Base-by-base conservation (phyloP, 345 rosid genomes). In the Citrus unshiu region DNA sequence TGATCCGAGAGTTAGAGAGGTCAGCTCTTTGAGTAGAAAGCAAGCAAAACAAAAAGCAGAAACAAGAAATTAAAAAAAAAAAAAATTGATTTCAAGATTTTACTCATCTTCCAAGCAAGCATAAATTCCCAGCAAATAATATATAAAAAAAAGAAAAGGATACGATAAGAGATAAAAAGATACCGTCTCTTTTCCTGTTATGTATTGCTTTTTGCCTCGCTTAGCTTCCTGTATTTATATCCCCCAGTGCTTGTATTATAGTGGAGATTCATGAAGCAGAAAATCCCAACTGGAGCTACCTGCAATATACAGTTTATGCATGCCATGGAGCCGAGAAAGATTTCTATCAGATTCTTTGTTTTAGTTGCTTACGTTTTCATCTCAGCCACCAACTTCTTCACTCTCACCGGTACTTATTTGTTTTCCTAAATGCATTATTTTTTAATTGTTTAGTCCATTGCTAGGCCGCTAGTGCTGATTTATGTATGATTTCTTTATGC, bases 81-180 rank as follows among this genome's bases (percentile, higher is more conserved):
- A 25, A 32, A 32, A 32, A 4, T 0, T 6, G 9, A 7, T 49
- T 73, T 58, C 19, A 71, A 59, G 8, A 34, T 74, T 35, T 84
- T 82, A 73, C 87, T 84, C 82, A 59, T 56, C 37, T 37, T 19
- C 60, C 77, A 87, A 84, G 89, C 85, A 84, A 84, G 83, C 85
- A 81, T 68, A 73, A 83, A 83, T 87, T 84, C 89, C 21, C 51
- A 40, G 6, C 46, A 68, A 24, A 19, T 21, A 46, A 43, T 3
- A 46, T 46, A 13, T 0, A 46, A 5, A 24, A 43, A 46, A 46
- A 9, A 24, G n/a, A 63, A 6, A 13, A 34, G 1, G n/a, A n/a
- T 46, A 39, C 24, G 5, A 54, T 54, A 18, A 54, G 58, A 54
- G 58, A 54, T 18, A 54, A 54, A 54, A 54, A 54, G 58, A 54